phyloP scores from a whole-genome alignment of 768 basidiomycete genomes.

The Naganishia vishniacii region DNA sequence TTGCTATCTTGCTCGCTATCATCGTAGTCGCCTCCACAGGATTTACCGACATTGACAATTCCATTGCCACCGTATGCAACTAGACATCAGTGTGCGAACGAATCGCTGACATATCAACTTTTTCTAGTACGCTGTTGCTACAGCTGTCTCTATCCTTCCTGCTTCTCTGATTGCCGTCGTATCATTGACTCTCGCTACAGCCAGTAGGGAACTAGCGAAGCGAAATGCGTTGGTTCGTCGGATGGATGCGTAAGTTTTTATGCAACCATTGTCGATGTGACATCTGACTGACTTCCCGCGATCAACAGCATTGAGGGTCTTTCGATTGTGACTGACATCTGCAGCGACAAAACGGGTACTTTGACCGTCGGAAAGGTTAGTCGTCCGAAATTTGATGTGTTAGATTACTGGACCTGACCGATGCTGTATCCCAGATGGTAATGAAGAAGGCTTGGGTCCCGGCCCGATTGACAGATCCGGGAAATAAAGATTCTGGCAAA shows the following conservation, averaged over 20 bases:
- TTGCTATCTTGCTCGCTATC: conserved; percentile 46
- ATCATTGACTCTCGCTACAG: conserved; percentile 58
- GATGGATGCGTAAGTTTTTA: conserved; percentile 54
- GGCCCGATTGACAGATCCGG: conserved; percentile 19
- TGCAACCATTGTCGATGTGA: not conserved
- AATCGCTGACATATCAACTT: no score
- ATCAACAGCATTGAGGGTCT: conserved; percentile 54
- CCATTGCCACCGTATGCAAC: conserved; percentile 22
- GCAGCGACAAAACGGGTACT: conserved; percentile 66
- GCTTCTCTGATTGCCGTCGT: conserved; percentile 55
- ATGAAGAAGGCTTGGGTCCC: conserved; percentile 27
- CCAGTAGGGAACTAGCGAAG: conserved; percentile 55
- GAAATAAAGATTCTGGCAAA: conserved; percentile 18
- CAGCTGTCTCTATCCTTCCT: conserved; percentile 50
- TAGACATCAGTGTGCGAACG: no score
- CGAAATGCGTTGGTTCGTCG: conserved; percentile 60
- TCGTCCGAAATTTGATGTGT: not conserved
- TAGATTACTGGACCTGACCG: not conserved
- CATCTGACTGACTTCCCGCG: not conserved
- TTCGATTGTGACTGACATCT: conserved; percentile 56
- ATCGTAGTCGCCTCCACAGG: conserved; percentile 50
- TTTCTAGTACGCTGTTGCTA: conserved; percentile 48
- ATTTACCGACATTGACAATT: conserved; percentile 34
- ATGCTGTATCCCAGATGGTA: conserved; percentile 13
- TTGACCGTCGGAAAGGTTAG: conserved; percentile 49